These are phyloP conservation scores for Atalantia buxifolia DNA, from an alignment of 345 rosid genomes.

Conservation along the genomic window DNA sequence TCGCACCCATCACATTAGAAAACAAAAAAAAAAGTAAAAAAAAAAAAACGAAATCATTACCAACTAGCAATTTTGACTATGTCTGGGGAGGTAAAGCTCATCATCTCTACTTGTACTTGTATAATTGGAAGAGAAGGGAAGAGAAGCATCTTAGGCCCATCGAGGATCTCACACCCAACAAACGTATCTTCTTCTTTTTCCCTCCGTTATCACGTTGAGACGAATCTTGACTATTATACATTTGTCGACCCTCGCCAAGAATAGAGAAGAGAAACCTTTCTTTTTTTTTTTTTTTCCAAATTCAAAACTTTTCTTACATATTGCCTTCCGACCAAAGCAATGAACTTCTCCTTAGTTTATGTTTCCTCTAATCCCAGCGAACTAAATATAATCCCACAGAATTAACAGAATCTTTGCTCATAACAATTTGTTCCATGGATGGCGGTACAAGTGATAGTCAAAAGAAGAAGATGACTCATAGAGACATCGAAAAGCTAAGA, in stretches of 20 bases:
- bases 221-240: not conserved
- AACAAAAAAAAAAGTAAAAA: not conserved
- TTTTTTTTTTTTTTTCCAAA: too few species aligned
- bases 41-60: not conserved
- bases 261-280: not conserved
- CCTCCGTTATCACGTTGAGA: not conserved
- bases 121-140: not conserved
- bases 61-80: not conserved
- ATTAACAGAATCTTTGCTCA: slow-evolving; percentile 11
- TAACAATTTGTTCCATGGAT: slow-evolving; percentile 1
- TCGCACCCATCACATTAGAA: too few species aligned
- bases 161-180: slow-evolving; percentile 16
- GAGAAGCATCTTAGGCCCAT: slow-evolving; percentile 12
- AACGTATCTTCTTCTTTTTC: slow-evolving; percentile 11
- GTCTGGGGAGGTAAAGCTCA: not conserved
- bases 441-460: slow-evolving; percentile 4
- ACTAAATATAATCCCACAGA: slow-evolving; percentile 14
- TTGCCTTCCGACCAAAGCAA: slow-evolving; percentile 6
- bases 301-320: not conserved
- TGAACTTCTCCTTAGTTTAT: slow-evolving; percentile 3
- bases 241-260: not conserved
- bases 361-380: not conserved
- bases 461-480: slow-evolving; percentile 55
- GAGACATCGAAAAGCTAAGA: slow-evolving; percentile 65
- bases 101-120: not conserved